Conservation (phyloP, 176 grass and related monocot genomes). For the Avena eriantha region DNA sequence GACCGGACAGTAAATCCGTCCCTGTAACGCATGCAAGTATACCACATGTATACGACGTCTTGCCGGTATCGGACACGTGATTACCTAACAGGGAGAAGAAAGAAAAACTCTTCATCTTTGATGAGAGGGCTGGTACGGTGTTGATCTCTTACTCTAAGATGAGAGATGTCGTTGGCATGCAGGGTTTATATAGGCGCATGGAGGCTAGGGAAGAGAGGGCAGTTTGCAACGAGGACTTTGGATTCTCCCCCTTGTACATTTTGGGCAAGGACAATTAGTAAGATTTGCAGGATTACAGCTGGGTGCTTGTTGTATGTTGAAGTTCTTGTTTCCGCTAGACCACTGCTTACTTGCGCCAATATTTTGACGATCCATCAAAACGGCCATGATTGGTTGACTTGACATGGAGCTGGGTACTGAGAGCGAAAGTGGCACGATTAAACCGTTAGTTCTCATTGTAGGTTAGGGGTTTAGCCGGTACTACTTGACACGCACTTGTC, state of each 20-base stretch:
- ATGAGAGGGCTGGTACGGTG: neutral
- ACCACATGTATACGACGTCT: no score
- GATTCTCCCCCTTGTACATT: neutral
- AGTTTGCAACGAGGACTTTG: neutral
- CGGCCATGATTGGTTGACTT: neutral
- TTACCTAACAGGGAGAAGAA: neutral
- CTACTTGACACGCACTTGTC: neutral
- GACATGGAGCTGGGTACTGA: neutral
- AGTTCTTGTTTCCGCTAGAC: neutral
- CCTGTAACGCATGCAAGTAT: no score
- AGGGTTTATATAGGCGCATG: neutral
- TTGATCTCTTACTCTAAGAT: neutral
- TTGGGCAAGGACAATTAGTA: neutral
- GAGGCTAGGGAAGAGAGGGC: no score
- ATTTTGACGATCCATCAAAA: neutral
- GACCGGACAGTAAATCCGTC: no score
- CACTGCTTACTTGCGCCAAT: neutral
- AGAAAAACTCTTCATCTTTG: conserved; percentile 7
- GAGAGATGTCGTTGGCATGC: neutral
- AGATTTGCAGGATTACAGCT: neutral
- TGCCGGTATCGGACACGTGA: no score
- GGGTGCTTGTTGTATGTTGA: neutral
- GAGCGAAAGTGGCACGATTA: neutral
- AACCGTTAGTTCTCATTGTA: neutral
- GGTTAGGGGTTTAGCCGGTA: neutral